Percentiles rank a stretch among this genome's conserved stretches.
Evolutionary conservation across 495 filamentous ascomycete species (phyloP).

Genomic region (Aspergillus carlsbadensis): DNA sequence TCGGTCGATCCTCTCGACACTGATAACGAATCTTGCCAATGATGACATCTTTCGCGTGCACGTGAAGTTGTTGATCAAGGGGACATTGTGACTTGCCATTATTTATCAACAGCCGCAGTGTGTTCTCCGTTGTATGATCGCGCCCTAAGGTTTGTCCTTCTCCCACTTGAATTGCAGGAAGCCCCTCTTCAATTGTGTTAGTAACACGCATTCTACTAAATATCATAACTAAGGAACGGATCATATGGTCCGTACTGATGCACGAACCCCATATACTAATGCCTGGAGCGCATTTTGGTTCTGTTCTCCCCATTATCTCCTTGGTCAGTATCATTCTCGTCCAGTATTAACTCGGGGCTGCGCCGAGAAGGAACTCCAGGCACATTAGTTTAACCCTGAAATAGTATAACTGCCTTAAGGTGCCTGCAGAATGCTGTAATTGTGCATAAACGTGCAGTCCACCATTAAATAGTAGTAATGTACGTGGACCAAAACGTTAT

Average conservation of each 20-base stretch:
- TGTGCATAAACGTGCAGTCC: constrained; percentile 12
- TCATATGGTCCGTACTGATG: neutral
- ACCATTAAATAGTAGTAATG: constrained; percentile 14
- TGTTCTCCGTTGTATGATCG: too few species aligned
- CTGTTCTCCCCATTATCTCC: too few species aligned
- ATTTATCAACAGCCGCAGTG: too few species aligned
- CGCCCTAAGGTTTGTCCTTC: too few species aligned
- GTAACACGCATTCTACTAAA: too few species aligned
- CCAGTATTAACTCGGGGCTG: too few species aligned
- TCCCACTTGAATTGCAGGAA: too few species aligned
- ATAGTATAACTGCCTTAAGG: neutral
- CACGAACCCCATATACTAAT: constrained; percentile 4
- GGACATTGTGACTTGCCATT: neutral
- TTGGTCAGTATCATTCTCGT: too few species aligned
- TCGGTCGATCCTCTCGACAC: neutral
- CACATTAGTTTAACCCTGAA: neutral
- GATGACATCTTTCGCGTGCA: neutral
- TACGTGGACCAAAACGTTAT: constrained; percentile 21
- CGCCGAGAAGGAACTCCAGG: neutral
- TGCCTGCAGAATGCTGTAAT: constrained; percentile 25
- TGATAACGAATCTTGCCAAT: neutral
- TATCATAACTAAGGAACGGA: neutral
- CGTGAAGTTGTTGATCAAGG: neutral
- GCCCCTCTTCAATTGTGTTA: too few species aligned
- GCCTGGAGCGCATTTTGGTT: neutral